phyloP scores from a whole-genome alignment of 1,139 yeast genomes.

The Hyphopichia khmerensis region DNA sequence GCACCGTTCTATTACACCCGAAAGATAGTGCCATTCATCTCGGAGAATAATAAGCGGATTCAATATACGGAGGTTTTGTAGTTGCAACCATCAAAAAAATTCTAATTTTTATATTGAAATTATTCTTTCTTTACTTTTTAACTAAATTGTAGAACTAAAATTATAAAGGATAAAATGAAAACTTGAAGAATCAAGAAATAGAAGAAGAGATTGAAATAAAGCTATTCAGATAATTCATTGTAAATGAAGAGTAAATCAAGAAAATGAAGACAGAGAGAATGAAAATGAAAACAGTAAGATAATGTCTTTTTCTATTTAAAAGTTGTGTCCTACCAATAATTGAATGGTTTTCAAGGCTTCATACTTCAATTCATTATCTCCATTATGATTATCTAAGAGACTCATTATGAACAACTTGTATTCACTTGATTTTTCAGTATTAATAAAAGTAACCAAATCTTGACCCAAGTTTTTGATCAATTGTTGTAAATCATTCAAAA shows the following conservation, averaged over 20 bases:
- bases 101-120: no score
- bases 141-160: not conserved
- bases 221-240: no score
- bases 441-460: constrained; percentile 74
- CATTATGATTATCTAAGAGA: constrained; percentile 64
- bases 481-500: constrained; percentile 54
- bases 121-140: not conserved
- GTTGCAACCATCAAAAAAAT: no score
- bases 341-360: constrained; percentile 96
- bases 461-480: constrained; percentile 44
- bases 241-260: no score
- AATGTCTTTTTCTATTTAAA: constrained; percentile 11
- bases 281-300: not conserved
- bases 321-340: constrained; percentile 73
- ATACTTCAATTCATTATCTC: constrained; percentile 85
- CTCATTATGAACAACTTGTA: constrained; percentile 77
- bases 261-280: not conserved
- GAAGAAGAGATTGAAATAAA: not conserved
- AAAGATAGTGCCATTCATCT: not conserved
- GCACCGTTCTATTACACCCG: no score
- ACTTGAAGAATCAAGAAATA: not conserved
- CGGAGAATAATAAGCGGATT: not conserved
- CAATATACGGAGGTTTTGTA: not conserved
- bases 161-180: not conserved
- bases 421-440: constrained; percentile 56